Evolutionary conservation across 371 early-diverging fungal genomes (phyloP).

Genomic region (Mortierella sp.): DNA sequence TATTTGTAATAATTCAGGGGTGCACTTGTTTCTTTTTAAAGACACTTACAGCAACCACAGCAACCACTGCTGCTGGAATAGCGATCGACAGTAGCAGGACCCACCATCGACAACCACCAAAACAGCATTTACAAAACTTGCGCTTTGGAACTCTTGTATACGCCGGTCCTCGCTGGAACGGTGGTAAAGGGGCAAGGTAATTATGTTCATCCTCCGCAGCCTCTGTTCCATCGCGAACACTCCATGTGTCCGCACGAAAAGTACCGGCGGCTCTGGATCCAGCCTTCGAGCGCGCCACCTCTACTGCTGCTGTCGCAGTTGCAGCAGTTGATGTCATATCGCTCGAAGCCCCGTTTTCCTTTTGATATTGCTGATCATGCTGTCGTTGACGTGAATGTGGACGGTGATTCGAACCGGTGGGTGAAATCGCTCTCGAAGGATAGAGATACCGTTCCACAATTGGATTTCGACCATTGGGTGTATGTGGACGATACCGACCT

Average conservation of each 20-base stretch:
- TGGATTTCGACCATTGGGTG: slow-evolving; percentile 10
- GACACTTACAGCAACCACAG: slow-evolving; percentile 23
- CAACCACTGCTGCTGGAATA: slow-evolving; percentile 14
- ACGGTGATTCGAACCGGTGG: slow-evolving; percentile 25
- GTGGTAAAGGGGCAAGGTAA: slow-evolving; percentile 49
- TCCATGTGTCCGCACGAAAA: slow-evolving; percentile 19
- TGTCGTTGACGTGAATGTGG: slow-evolving; percentile 23
- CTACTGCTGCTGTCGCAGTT: too few species aligned
- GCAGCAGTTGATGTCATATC: slow-evolving; percentile 18
- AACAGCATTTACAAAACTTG: slow-evolving; percentile 35
- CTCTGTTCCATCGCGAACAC: slow-evolving; percentile 16
- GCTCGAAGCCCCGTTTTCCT: slow-evolving; percentile 2
- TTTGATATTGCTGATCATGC: slow-evolving; percentile 4
- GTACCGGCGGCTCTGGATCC: slow-evolving; percentile 35
- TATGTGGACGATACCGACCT: slow-evolving; percentile 10
- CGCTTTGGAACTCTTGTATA: slow-evolving; percentile 39
- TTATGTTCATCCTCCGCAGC: slow-evolving; percentile 35
- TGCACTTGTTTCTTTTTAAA: too few species aligned
- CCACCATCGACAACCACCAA: slow-evolving; percentile 54
- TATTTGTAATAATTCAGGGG: too few species aligned
- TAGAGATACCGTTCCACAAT: slow-evolving; percentile 32
- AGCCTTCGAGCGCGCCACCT: slow-evolving; percentile 22
- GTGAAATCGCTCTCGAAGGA: slow-evolving; percentile 17
- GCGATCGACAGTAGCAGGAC: slow-evolving; percentile 31
- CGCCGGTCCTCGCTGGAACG: slow-evolving; percentile 48